phyloP scores from a whole-genome alignment of 139 green algal genomes.

The Tetraselmis striata region DNA sequence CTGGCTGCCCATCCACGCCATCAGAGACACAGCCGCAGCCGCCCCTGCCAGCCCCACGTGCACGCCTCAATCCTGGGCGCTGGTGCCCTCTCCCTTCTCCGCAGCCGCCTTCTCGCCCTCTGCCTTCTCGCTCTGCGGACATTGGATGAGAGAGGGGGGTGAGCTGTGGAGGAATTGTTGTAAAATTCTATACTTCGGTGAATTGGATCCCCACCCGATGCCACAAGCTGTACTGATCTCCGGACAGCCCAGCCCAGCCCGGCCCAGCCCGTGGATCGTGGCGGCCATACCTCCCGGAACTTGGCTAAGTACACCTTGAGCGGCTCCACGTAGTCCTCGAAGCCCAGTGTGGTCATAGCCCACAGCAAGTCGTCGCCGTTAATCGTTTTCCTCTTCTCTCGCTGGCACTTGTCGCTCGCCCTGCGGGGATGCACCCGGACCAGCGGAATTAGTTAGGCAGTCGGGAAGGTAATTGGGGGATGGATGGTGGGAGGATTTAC shows the following conservation, averaged over 20 bases:
- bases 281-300: conserved; percentile 74
- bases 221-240: too few species aligned
- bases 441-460: too few species aligned
- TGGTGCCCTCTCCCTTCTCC: not conserved
- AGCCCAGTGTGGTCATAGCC: conserved; percentile 94
- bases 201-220: too few species aligned
- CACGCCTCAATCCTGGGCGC: not conserved
- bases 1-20: too few species aligned
- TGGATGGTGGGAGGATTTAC: not conserved
- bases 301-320: conserved; percentile 94
- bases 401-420: conserved; percentile 96
- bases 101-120: not conserved
- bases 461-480: not conserved
- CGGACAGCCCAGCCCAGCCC: too few species aligned
- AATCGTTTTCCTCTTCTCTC: conserved; percentile 98
- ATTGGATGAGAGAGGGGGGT: not conserved
- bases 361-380: conserved; percentile 98
- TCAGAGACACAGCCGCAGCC: too few species aligned
- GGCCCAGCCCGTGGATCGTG: not conserved
- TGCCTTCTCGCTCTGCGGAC: not conserved
- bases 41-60: too few species aligned
- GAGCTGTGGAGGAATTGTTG: not conserved
- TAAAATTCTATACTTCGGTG: too few species aligned
- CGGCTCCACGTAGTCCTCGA: conserved; percentile 95
- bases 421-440: too few species aligned